phyloP scores from a whole-genome alignment of 148 eudicot species.

The Camellia lanceoleosa region DNA sequence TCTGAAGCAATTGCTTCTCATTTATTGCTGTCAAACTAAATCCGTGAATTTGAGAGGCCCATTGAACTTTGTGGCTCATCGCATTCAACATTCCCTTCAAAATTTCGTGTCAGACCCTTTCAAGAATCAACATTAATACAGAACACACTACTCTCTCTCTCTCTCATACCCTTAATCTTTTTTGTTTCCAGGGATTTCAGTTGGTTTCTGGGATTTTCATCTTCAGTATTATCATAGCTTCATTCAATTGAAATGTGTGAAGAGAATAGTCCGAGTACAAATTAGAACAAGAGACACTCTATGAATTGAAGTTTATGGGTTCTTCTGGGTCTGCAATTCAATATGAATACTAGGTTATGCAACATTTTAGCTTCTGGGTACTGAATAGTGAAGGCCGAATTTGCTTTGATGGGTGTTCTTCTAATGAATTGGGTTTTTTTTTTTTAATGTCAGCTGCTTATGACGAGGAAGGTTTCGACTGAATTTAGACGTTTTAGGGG shows the following conservation, averaged over 20 bases:
- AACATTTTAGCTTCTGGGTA: not conserved
- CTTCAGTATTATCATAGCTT: not conserved
- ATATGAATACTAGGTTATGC: not conserved
- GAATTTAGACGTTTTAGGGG: not conserved
- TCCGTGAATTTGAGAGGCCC: slow-evolving; percentile 19
- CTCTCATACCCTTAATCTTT: not conserved
- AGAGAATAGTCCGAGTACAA: not conserved
- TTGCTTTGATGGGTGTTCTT: not conserved
- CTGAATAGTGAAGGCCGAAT: slow-evolving; percentile 1
- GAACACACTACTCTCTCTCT: slow-evolving; percentile 3
- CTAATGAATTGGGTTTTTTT: slow-evolving; percentile 3
- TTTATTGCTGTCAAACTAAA: slow-evolving; percentile 24
- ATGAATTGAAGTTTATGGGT: slow-evolving; percentile 8
- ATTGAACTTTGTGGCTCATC: slow-evolving; percentile 11
- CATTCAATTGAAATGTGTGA: slow-evolving; percentile 1
- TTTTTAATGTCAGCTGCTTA: not conserved
- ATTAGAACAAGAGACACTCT: not conserved
- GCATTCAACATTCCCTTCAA: slow-evolving; percentile 22
- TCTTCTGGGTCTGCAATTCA: not conserved
- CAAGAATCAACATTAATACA: not conserved
- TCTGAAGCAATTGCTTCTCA: slow-evolving; percentile 33
- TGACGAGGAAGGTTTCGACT: not conserved
- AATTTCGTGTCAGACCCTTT: slow-evolving; percentile 26
- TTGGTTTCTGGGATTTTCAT: slow-evolving; percentile 10
- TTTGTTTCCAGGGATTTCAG: slow-evolving; percentile 11